A percentile compares a stretch with the other conserved stretches of the same genome.
Evolutionary conservation across 768 basidiomycete genomes (phyloP).

Genomic region (Russula dissimulans): DNA sequence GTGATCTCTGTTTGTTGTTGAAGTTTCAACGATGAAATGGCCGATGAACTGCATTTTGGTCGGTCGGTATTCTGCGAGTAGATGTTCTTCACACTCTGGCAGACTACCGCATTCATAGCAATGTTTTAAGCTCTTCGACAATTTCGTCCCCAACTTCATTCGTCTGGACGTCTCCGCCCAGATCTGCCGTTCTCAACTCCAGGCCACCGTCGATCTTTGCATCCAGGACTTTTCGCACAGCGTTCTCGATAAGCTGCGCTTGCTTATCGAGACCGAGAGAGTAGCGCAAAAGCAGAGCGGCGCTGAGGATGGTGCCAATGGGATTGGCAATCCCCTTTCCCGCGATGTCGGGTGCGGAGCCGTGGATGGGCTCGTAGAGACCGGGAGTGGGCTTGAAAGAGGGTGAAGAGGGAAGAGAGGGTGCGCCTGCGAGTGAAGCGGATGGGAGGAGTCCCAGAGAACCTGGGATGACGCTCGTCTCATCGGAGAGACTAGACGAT

Average conservation of each 20-base stretch:
- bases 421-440: conserved; percentile 90
- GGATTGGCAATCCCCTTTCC: conserved; percentile 91
- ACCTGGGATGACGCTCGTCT: conserved; percentile 94
- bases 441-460: conserved; percentile 95
- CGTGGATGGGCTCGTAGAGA: conserved; percentile 96
- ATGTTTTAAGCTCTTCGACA: conserved; percentile 55
- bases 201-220: conserved; percentile 54
- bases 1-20: not conserved
- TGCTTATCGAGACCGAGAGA: conserved; percentile 83
- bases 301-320: conserved; percentile 89
- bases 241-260: conserved; percentile 77
- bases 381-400: conserved; percentile 74
- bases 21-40: not conserved
- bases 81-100: not conserved
- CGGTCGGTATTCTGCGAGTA: not conserved
- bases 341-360: conserved; percentile 93
- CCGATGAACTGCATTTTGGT: not conserved
- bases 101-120: conserved; percentile 34
- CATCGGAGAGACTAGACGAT: conserved; percentile 75
- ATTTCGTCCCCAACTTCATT: conserved; percentile 77
- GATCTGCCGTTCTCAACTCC: conserved; percentile 76
- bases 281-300: conserved; percentile 89
- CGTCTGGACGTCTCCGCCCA: conserved; percentile 73
- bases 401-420: conserved; percentile 40
- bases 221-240: conserved; percentile 88